Conservation (phyloP, 2,329 filamentous ascomycete genomes). For the Paraconiothyrium sp. region DNA sequence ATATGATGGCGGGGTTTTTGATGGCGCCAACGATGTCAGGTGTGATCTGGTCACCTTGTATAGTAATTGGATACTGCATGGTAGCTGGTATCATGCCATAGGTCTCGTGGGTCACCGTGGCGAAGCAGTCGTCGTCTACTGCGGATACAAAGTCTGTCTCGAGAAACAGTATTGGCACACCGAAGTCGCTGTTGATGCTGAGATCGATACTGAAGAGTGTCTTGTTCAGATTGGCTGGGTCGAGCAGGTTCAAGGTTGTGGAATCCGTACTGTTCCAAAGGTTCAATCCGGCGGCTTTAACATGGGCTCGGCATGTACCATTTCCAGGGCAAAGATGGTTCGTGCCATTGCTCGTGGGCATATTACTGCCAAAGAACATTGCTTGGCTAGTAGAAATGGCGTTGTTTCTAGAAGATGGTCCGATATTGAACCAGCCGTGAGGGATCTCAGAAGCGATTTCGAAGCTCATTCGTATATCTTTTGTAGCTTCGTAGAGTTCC, state of each 20-base stretch:
- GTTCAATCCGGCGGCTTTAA: slow-evolving; percentile 15
- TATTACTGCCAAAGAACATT: slow-evolving; percentile 8
- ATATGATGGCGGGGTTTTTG: slow-evolving; percentile 6
- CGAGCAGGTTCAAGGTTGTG: slow-evolving; percentile 6
- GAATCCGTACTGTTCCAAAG: background rate
- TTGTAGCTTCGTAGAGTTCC: slow-evolving; percentile 1
- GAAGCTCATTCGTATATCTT: slow-evolving; percentile 21
- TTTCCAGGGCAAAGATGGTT: slow-evolving; percentile 18
- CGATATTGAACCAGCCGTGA: slow-evolving; percentile 22
- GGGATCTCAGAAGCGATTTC: slow-evolving; percentile 22
- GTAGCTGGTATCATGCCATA: slow-evolving; percentile 27
- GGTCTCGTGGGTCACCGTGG: slow-evolving; percentile 22
- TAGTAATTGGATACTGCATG: slow-evolving; percentile 21
- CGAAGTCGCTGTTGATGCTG: slow-evolving; percentile 15
- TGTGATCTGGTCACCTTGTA: slow-evolving; percentile 16
- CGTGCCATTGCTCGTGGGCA: slow-evolving; percentile 5
- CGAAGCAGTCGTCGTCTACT: slow-evolving; percentile 20
- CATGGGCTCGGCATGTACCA: slow-evolving; percentile 18
- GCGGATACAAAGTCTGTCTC: slow-evolving; percentile 20
- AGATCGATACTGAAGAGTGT: slow-evolving; percentile 25
- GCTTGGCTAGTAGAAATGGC: slow-evolving; percentile 10
- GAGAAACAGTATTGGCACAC: slow-evolving; percentile 20
- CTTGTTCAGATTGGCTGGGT: slow-evolving; percentile 1
- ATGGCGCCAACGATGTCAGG: slow-evolving; percentile 14
- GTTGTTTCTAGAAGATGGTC: background rate